Evolutionary conservation across 768 basidiomycete species (phyloP).

Genomic region (Auriculariales sp.): DNA sequence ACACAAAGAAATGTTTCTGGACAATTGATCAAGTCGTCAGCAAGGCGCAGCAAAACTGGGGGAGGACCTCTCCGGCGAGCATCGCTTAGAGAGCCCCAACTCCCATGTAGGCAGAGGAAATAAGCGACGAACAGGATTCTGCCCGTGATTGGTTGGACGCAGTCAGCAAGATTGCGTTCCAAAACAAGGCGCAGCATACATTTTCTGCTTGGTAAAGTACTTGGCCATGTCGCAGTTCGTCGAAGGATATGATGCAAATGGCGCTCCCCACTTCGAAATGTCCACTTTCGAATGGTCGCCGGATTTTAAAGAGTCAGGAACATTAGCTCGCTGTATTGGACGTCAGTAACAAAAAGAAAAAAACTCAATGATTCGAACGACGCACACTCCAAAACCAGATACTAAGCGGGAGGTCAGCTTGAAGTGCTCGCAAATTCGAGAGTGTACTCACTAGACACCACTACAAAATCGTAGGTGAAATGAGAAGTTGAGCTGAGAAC

Average conservation of each 20-base stretch:
- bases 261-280: slow-evolving; percentile 28
- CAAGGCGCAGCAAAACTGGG: no score
- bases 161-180: no score
- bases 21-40: no score
- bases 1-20: neutral
- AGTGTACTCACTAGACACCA: slow-evolving; percentile 30
- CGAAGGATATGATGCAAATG: slow-evolving; percentile 28
- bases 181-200: slow-evolving; percentile 37
- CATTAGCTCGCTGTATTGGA: neutral
- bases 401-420: neutral
- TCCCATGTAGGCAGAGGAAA: no score
- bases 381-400: neutral
- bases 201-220: slow-evolving; percentile 32
- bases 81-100: no score
- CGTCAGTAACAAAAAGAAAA: neutral
- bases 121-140: no score
- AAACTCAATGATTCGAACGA: neutral
- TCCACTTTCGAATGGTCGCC: slow-evolving; percentile 17
- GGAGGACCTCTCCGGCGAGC: no score
- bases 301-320: neutral
- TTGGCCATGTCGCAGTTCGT: slow-evolving; percentile 27
- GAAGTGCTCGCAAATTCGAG: slow-evolving; percentile 17
- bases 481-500: neutral
- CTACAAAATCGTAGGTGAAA: neutral
- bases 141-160: no score